These are phyloP conservation scores for Malus hybrid DNA, from an alignment of 331 rosid species.

Conservation along the genomic window DNA sequence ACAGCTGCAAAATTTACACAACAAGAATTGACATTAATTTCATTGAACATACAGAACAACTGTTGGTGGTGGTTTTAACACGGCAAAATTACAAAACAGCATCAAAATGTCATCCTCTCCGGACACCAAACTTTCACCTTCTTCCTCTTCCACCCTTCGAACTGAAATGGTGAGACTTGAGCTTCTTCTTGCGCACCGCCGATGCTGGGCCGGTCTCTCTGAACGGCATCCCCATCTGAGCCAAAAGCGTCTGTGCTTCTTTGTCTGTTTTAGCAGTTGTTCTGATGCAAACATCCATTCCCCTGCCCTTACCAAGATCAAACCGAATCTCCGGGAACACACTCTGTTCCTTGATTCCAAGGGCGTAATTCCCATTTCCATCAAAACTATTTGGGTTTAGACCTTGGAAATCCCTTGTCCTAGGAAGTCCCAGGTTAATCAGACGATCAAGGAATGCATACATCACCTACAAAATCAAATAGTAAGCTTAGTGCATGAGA, in stretches of 20 bases:
- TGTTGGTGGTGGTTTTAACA: neutral
- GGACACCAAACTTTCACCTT: conserved; percentile 7
- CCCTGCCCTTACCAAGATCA: conserved; percentile 69
- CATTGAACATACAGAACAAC: neutral
- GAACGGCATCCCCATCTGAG: conserved; percentile 98
- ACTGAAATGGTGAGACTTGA: conserved; percentile 84
- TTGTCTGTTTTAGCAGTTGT: conserved; percentile 76
- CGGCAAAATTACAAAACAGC: conserved; percentile 14
- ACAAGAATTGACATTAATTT: neutral
- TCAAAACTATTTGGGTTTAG: conserved; percentile 72
- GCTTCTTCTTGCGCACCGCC: conserved; percentile 63
- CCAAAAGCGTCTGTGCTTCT: conserved; percentile 65
- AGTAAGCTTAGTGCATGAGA: conserved; percentile 5
- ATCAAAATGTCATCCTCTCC: conserved; percentile 6
- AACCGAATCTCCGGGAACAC: conserved; percentile 78
- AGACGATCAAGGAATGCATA: conserved; percentile 77
- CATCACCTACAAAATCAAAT: conserved; percentile 53
- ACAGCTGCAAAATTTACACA: conserved; percentile 1
- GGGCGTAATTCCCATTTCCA: conserved; percentile 66
- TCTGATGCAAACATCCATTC: conserved; percentile 81
- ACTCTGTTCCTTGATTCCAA: conserved; percentile 71
- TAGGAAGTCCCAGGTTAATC: conserved; percentile 84
- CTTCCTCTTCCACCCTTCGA: conserved; percentile 45
- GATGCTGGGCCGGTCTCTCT: conserved; percentile 51
- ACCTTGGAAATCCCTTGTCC: conserved; percentile 97